phyloP scores from a whole-genome alignment of 371 early-diverging fungal species.

The Mortierella sp. region DNA sequence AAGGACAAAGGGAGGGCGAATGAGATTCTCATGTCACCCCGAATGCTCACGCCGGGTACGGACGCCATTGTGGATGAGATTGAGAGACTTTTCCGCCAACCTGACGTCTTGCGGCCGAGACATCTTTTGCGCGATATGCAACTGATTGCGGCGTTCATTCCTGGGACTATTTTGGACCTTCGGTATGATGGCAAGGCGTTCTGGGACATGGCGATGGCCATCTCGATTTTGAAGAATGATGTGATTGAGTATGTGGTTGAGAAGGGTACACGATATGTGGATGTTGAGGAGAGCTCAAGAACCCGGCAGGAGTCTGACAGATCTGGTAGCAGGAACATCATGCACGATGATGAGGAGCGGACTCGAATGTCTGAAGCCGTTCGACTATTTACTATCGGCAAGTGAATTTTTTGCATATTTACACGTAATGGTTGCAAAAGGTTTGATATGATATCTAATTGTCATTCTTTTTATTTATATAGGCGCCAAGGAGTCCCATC shows the following conservation, averaged over 20 bases:
- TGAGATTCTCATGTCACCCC: constrained; percentile 22
- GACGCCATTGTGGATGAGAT: constrained; percentile 64
- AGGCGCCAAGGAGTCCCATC: constrained; percentile 62
- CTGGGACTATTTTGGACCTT: constrained; percentile 59
- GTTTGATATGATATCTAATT: not conserved
- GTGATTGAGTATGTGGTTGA: constrained; percentile 56
- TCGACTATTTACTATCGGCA: constrained; percentile 61
- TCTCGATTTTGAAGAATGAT: constrained; percentile 59
- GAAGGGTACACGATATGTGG: constrained; percentile 49
- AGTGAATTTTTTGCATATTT: not conserved
- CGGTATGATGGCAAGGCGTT: constrained; percentile 62
- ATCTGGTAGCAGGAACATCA: constrained; percentile 27
- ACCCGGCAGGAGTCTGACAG: constrained; percentile 24
- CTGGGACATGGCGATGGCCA: constrained; percentile 61
- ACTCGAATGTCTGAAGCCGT: constrained; percentile 59
- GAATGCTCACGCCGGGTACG: constrained; percentile 57
- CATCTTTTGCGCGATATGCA: constrained; percentile 61
- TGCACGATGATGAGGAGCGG: constrained; percentile 51
- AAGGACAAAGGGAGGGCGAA: not conserved
- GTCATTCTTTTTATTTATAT: not conserved
- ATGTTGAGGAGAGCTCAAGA: constrained; percentile 37
- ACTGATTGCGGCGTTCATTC: constrained; percentile 59
- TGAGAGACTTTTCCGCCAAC: constrained; percentile 55
- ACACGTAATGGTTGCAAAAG: not conserved
- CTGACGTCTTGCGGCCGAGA: constrained; percentile 43